Base-by-base conservation (phyloP, 169 alveolate species). In the Ichthyophthirius multifiliis region DNA sequence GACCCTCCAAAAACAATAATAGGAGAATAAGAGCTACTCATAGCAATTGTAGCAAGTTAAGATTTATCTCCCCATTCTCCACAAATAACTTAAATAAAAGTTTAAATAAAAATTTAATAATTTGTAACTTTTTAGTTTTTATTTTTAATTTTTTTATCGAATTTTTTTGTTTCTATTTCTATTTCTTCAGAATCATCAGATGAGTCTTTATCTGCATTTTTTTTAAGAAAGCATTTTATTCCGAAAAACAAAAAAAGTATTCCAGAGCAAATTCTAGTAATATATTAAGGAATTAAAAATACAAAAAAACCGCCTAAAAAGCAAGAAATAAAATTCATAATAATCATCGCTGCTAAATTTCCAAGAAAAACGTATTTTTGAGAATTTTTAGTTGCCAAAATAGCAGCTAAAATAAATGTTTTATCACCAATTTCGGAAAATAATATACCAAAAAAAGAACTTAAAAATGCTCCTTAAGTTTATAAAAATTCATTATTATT, bases 61-160 rank as follows among this genome's bases (percentile, higher is more conserved):
- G 84, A 65, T 79, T 76, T 83, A 65, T 87, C 92, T 37, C 92
- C 92, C 81, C 87, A 83, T 62, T 87, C 92, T 31, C 89, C 87
- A 31, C 78, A 43, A 62, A 82, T 74, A 6, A 43, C 46, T 41
- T 48, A 62, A 65, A 76, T 80, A 75, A 87, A 74, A 4, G 85
- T 44, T 76, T 67, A 73, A 1, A 71, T 15, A 39, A 55, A 43
- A 15, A 55, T 15, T 55, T 31, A 5, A 41, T 46, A 3, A 4
- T 34, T 16, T 0, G 35, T n/a, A 63, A 44, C 41, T 18, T 34
- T 13, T 12, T 64, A 1, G 35, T 64, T 46, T 34, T 35, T 46
- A 4, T 31, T 64, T 35, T 32, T 32, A 39, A 62, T 47, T 67
- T 34, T 39, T 41, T 39, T 16, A 16, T 18, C 46, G 15, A 10